These are phyloP conservation scores for Psilocybe subaeruginosa DNA, from an alignment of 768 basidiomycete genomes.

Conservation along the genomic window DNA sequence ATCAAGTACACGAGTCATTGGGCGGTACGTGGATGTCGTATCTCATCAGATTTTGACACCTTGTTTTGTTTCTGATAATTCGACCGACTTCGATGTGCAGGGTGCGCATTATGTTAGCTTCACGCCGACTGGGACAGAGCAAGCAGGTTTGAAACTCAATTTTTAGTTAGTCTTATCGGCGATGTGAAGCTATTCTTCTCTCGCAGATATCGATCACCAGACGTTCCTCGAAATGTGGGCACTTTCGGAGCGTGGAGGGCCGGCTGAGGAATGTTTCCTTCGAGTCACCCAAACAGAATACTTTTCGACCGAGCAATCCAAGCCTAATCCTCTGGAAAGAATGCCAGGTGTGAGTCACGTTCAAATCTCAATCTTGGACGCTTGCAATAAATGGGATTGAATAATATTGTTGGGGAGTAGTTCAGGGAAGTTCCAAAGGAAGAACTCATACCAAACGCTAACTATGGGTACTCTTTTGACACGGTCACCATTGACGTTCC, in stretches of 20 bases:
- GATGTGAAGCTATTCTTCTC: not conserved
- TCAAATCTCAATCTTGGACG: not conserved
- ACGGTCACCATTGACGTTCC: conserved; percentile 69
- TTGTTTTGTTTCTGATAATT: not conserved
- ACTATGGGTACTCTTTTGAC: conserved; percentile 53
- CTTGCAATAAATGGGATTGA: too few relatives aligned
- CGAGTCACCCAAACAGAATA: conserved; percentile 65
- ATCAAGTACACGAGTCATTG: conserved; percentile 79
- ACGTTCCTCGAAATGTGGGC: conserved; percentile 76
- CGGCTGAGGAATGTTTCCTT: conserved; percentile 64
- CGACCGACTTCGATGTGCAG: conserved; percentile 35
- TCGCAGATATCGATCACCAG: conserved; percentile 65
- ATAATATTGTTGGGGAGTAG: conserved; percentile 9
- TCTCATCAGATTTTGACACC: not conserved
- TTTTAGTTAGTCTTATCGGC: not conserved
- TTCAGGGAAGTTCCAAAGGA: conserved; percentile 37
- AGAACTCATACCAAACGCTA: conserved; percentile 43
- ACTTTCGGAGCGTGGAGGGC: conserved; percentile 59
- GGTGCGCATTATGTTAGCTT: conserved; percentile 80
- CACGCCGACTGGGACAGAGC: conserved; percentile 41
- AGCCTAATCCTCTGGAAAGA: conserved; percentile 43
- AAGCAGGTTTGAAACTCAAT: conserved; percentile 44
- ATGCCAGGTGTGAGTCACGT: conserved; percentile 51
- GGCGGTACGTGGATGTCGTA: conserved; percentile 55
- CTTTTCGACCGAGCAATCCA: conserved; percentile 40